Evolutionary conservation across 306 rosid species (phyloP), one percentile per base, ranked within the genome.

Genomic region (Sphenostylis stenocarpa): DNA sequence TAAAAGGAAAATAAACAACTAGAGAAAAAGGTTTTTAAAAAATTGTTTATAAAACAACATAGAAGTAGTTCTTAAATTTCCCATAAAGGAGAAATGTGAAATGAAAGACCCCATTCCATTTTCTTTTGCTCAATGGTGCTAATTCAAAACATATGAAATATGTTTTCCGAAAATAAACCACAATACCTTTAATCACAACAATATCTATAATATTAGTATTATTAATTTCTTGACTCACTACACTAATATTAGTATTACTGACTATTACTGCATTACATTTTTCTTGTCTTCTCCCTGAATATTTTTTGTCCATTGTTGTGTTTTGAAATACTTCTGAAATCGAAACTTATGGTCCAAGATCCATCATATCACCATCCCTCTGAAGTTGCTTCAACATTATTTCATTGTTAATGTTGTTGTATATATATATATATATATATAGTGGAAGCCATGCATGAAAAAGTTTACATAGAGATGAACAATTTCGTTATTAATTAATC

Each of bases 401-500:
- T 1, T 45, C n/a, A n/a, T n/a, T n/a, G n/a, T n/a, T n/a, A n/a
- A n/a, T n/a, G n/a, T n/a, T n/a, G n/a, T n/a, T n/a, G n/a, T n/a
- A n/a, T n/a, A n/a, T n/a, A n/a, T n/a, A n/a, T n/a, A n/a, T n/a
- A n/a, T n/a, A n/a, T n/a, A n/a, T n/a, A n/a, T 38, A 67, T 67
- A 14, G 26, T 79, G n/a, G 48, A 26, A 23, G 38, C 34, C 31
- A 11, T 4, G 13, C 24, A 17, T 23, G 55, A n/a, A 51, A 58
- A 26, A 20, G 19, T 28, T 4, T 57, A 55, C 38, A 29, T 19
- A 60, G 0, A 52, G 48, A 75, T 49, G 20, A 67, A 39, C n/a
- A 49, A 57, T 31, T 68, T 26, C 48, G 36, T 5, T 36, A 5
- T 63, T 88, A 61, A 5, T 63, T 88, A 61, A 81, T 81, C 47